Evolutionary conservation across 1,284 basidiomycete genomes (phyloP), one percentile per base, ranked within the genome.

Genomic region (Wallemia ichthyophaga): DNA sequence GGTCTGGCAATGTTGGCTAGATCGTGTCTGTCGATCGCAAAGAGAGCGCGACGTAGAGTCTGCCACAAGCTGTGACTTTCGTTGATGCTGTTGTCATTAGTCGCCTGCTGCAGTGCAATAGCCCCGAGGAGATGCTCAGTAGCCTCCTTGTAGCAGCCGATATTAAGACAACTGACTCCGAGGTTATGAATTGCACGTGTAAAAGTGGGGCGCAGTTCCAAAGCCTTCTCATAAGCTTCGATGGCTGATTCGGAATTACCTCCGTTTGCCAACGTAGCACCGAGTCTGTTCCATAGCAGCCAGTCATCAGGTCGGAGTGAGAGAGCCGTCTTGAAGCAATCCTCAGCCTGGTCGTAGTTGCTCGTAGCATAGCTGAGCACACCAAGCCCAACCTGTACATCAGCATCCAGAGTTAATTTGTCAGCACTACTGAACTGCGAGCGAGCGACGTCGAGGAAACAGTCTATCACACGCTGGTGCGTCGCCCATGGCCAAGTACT

Each of bases 141-240:
- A 0, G 94, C 92, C 72, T 99, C 92, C 66, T 86, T 83, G 69
- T 88, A 79, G 5, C 91, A 88, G 21, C 89, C 89, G 58, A 98
- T 89, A 68, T 98, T 98, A 62, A 98, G 70, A 68, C 87, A 96
- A 23, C 89, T 88, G 25, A 96, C 91, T 32, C 88, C 89, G 31
- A 98, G 83, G 67, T 98, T 99, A 69, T 94, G 96, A 32, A 96
- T 89, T 3, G 92, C 94, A 13, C 94, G 79, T 0, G 94, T 96
- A 68, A 95, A 98, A 1, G 88, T 91, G 17, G 94, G 94, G 48
- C 91, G 80, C 57, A 96, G 73, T 66, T 82, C 82, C n/a, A 99
- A 73, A 0, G 94, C 94, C 68, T 89, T 81, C 62, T 85, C 77
- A 69, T 98, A 99, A 15, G 89, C 91, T 48, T 86, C 85, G 28